Evolutionary conservation across 257 asterid species (phyloP).

Genomic region (Echites panduratus): DNA sequence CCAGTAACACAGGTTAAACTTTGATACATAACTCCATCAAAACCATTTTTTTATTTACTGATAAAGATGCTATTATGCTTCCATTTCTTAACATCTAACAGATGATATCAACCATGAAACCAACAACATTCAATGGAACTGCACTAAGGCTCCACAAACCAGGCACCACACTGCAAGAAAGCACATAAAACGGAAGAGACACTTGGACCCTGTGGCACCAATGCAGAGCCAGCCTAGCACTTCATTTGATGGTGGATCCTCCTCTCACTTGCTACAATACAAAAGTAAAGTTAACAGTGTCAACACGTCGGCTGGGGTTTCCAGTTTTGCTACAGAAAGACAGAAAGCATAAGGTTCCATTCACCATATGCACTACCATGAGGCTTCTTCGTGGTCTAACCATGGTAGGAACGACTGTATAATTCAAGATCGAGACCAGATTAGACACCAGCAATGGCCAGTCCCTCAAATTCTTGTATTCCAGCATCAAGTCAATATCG

Average conservation of each 20-base stretch:
- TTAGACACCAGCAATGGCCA: not conserved
- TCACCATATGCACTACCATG: not conserved
- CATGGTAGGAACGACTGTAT: not conserved
- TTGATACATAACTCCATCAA: not conserved
- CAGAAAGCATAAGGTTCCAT: constrained; percentile 21
- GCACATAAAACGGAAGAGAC: constrained; percentile 33
- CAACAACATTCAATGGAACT: constrained; percentile 49
- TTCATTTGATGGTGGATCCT: constrained; percentile 26
- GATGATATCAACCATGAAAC: constrained; percentile 68
- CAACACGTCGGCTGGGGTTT: constrained; percentile 12
- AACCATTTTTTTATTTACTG: not conserved
- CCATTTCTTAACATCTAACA: constrained; percentile 6
- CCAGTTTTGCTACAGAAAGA: constrained; percentile 12
- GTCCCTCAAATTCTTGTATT: not conserved
- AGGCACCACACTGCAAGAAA: constrained; percentile 55
- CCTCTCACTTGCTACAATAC: constrained; percentile 25
- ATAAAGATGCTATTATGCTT: not conserved
- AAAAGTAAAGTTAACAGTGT: constrained; percentile 19
- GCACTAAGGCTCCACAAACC: constrained; percentile 36
- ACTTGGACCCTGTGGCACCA: constrained; percentile 21
- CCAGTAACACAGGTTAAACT: constrained; percentile 51
- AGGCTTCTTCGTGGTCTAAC: not conserved
- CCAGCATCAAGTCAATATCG: constrained; percentile 13
- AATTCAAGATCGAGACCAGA: not conserved
- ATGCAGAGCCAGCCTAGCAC: constrained; percentile 36